A percentile compares a stretch with the other conserved stretches of the same genome.
phyloP scores from a whole-genome alignment of 139 green algal species.

The Closterium sp. region DNA sequence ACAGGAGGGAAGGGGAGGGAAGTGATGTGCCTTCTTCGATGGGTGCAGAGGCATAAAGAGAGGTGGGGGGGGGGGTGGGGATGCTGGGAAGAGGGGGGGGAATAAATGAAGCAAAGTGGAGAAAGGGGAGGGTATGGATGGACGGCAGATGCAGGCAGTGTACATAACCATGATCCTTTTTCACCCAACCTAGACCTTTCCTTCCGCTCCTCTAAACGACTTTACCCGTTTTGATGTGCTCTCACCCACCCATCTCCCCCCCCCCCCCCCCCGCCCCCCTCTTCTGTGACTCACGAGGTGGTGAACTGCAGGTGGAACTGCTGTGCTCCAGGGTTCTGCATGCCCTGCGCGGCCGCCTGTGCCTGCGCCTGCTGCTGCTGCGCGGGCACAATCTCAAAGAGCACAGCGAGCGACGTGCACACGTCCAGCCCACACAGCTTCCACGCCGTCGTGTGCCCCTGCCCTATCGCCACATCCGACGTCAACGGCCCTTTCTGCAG shows the following conservation, averaged over 20 bases:
- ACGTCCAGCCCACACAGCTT: constrained; percentile 74
- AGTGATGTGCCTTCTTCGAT: not conserved
- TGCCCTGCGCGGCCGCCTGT: constrained; percentile 6
- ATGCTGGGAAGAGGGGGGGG: too few relatives aligned
- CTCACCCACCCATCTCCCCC: too few relatives aligned
- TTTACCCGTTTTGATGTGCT: too few relatives aligned
- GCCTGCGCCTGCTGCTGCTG: constrained; percentile 34
- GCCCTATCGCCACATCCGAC: constrained; percentile 78
- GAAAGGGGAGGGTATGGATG: too few relatives aligned
- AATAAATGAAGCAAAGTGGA: too few relatives aligned
- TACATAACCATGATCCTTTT: too few relatives aligned
- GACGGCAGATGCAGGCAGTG: too few relatives aligned
- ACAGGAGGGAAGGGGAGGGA: not conserved
- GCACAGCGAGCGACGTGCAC: constrained; percentile 67
- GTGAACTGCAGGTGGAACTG: constrained; percentile 97
- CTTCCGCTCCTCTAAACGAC: too few relatives aligned
- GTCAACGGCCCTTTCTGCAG: constrained; percentile 1
- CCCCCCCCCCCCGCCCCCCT: too few relatives aligned
- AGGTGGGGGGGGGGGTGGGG: too few relatives aligned
- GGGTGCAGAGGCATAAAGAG: too few relatives aligned
- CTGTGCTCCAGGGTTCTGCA: constrained; percentile 36
- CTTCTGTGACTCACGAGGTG: constrained; percentile 58
- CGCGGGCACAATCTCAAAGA: constrained; percentile 55
- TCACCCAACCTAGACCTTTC: too few relatives aligned
- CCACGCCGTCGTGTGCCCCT: constrained; percentile 90